Base-by-base conservation (phyloP, 805 yeast species). In the Teunomyces lycoperdinae region DNA sequence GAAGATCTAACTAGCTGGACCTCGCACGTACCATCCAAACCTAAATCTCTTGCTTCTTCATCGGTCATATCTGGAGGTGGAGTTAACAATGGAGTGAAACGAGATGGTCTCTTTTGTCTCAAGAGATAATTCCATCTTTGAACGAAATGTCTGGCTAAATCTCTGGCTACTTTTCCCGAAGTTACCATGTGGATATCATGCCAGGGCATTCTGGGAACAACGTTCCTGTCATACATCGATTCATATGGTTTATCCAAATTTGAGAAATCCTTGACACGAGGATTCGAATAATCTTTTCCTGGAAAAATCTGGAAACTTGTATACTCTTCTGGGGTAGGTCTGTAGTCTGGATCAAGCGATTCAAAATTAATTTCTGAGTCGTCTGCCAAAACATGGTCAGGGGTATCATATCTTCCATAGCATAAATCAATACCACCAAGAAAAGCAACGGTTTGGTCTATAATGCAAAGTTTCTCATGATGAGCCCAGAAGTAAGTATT, bases 401-500 rank as follows among this genome's bases (percentile, higher is more conserved):
- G 96, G 0, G 98, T 92, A 67, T 94, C 99, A 71, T 80, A 94
- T 58, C 99, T 79, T 16, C 99, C 99, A 64, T 80, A 94, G 63
- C 99, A 94, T 48, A 94, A 74, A 67, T 94, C 99, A 55, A 92
- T 84, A 33, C 99, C 99, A 32, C 99, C 99, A 46, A 90, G 71
- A 62, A 92, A 94, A 2, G 95, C 95, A 40, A 90, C 78, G 0
- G 91, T 84, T 54, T 88, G 88, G 66, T 94, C 99, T 49, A 94
- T 73, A 31, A 94, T 79, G 50, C 91, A 83, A 48, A 94, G 66
- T 61, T 94, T 94, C 61, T 94, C 99, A 70, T 94, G 99, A 70
- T 94, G 99, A 0, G 99, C 99, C 99, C 99, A 94, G 63, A 94
- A 95, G 59, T 83, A 87, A 0, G 97, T 92, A 56, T 89, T 88